These are phyloP conservation scores for Ganoderma lingzhi DNA, from an alignment of 1,284 basidiomycete genomes.

Conservation along the genomic window DNA sequence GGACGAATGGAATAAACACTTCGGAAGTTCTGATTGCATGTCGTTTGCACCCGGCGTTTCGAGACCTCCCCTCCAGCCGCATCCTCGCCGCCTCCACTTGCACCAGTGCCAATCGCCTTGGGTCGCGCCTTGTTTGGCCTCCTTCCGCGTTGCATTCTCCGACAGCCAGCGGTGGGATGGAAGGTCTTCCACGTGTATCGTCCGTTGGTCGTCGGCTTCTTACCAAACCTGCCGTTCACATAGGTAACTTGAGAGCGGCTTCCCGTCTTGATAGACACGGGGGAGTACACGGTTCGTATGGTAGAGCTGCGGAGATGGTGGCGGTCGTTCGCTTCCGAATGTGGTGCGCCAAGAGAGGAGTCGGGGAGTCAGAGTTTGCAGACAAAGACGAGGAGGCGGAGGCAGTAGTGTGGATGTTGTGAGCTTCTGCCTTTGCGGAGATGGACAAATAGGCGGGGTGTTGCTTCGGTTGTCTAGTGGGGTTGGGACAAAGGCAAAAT, in stretches of 20 bases:
- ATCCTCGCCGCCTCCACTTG: constrained; percentile 35
- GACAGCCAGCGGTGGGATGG: constrained; percentile 28
- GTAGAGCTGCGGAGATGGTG: constrained; percentile 14
- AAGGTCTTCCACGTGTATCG: constrained; percentile 50
- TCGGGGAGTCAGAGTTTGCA: constrained; percentile 21
- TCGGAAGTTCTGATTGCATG: constrained; percentile 7
- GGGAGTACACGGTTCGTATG: constrained; percentile 9
- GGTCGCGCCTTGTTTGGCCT: constrained; percentile 43
- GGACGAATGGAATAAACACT: constrained; percentile 12
- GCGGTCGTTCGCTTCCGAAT: constrained; percentile 14
- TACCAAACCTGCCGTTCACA: too few relatives aligned
- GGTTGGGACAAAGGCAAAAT: constrained; percentile 52
- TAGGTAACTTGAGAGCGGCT: constrained; percentile 33
- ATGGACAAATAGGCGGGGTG: constrained; percentile 55
- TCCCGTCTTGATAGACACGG: constrained; percentile 34
- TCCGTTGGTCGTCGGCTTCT: constrained; percentile 61
- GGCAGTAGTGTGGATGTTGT: constrained; percentile 29
- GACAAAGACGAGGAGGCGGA: constrained; percentile 28
- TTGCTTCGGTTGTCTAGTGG: constrained; percentile 53
- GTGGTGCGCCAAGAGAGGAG: constrained; percentile 18
- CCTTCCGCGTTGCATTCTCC: constrained; percentile 46
- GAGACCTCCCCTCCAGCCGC: not conserved
- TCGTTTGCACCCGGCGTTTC: constrained; percentile 6
- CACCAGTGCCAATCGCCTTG: constrained; percentile 47
- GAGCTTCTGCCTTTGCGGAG: constrained; percentile 47